Base-by-base conservation (phyloP, 805 yeast genomes). In the Kodamaea kaohsiungensis region DNA sequence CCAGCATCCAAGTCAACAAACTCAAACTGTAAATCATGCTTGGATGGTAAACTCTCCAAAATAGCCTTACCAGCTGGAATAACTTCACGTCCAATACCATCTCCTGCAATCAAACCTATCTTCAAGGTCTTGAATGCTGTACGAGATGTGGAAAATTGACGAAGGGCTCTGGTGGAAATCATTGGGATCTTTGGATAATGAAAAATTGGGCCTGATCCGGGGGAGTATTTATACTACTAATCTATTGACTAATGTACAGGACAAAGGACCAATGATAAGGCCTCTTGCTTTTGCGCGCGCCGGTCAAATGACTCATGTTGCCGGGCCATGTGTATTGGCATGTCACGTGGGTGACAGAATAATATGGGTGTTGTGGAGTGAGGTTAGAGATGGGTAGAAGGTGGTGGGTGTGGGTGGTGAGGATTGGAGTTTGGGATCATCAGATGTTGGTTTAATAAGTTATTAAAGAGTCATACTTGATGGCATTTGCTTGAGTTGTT, bases 1-100 rank as follows among this genome's bases (percentile, higher is more conserved):
- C 99, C 99, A 53, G 99, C 99, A 56, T 89, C 86, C 64, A 95
- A 83, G 66, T 91, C 85, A 50, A 89, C 87, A 67, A 95, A 95
- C 63, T 91, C 89, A 65, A 95, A 95, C 53, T 83, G 79, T 61
- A 95, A 81, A 43, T 88, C 92, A 65, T 79, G 88, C 55, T 81
- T 77, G n/a, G 87, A 73, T 45, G 93, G 91, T 55, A 95, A 82
- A 57, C 85, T 87, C 73, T 93, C 93, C 62, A 95, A 80, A 30
- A 95, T 83, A 59, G 89, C 89, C 62, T 84, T 83, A 63, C 99
- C 99, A 45, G 98, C 96, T 57, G 99, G 99, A 56, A 95, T 92
- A 47, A 95, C 99, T 75, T 95, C 99, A 66, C 88, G 85, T 53
- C 99, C 99, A 63, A 95, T 95, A 61, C 99, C 99, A 71, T 95